phyloP scores from a whole-genome alignment of 2,329 filamentous ascomycete genomes.

The Cordyceps fumosorosea region DNA sequence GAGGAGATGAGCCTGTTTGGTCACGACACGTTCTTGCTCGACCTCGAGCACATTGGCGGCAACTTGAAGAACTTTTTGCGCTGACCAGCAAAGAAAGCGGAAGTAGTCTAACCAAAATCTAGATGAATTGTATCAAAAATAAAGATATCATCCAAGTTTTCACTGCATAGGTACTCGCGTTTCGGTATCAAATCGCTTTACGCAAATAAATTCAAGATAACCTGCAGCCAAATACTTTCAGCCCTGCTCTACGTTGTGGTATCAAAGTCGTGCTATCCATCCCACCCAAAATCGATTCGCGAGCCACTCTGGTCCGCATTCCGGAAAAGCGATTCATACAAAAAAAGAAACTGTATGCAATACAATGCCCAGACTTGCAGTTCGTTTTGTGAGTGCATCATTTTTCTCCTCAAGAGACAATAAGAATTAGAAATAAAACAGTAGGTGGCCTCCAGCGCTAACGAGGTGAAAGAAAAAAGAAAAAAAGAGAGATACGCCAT shows the following conservation, averaged over 20 bases:
- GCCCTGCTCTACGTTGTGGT: neutral
- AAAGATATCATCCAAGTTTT: neutral
- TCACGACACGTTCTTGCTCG: conserved; percentile 91
- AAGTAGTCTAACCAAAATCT: neutral
- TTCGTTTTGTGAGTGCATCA: neutral
- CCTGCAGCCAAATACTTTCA: neutral
- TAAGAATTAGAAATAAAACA: neutral
- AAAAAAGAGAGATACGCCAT: neutral
- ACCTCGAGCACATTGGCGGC: conserved; percentile 86
- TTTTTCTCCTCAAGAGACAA: neutral
- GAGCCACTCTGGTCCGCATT: neutral
- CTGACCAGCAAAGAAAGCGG: neutral
- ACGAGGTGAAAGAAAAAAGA: neutral
- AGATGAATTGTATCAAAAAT: neutral
- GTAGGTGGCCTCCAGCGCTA: neutral
- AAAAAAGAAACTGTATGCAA: neutral
- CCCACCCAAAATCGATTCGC: neutral
- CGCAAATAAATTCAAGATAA: neutral
- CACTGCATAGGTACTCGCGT: neutral
- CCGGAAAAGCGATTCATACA: neutral
- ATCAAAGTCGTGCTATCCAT: conserved; percentile 4
- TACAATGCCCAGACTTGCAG: neutral
- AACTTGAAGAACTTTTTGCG: conserved; percentile 69
- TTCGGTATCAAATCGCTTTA: neutral
- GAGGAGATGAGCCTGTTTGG: conserved; percentile 94